Evolutionary conservation across 73 alveolate genomes (phyloP).

Genomic region (Paramecium tetraurelia): DNA sequence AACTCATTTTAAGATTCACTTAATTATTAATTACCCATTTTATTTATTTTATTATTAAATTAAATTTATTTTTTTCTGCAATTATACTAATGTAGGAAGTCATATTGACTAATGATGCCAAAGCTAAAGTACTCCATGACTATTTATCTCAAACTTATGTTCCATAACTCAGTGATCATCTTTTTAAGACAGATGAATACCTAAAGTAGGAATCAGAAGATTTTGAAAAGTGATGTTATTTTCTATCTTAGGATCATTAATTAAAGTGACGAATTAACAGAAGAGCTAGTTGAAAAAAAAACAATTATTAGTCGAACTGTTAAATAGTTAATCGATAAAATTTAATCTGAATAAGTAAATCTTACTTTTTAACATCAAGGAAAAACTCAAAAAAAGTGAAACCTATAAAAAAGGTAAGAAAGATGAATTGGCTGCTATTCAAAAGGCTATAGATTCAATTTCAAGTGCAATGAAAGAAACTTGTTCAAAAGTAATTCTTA

Average conservation of each 20-base stretch:
- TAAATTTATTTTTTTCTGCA: background rate
- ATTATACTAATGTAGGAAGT: background rate
- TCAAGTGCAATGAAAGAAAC: constrained; percentile 49
- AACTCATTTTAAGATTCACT: background rate
- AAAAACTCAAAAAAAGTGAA: background rate
- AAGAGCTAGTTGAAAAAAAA: background rate
- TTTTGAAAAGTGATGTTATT: background rate
- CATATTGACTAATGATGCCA: background rate
- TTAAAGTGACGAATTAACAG: background rate
- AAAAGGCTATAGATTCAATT: constrained; percentile 45
- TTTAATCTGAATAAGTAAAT: background rate
- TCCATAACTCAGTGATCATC: constrained; percentile 1
- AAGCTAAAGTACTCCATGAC: constrained; percentile 32
- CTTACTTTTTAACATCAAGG: background rate
- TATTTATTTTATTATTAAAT: background rate
- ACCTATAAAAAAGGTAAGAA: constrained; percentile 39
- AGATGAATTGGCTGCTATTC: constrained; percentile 37
- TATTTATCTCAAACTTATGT: background rate
- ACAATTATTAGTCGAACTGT: background rate
- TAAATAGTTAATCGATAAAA: background rate
- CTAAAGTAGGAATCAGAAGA: background rate
- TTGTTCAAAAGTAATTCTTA: background rate
- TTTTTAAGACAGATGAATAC: background rate
- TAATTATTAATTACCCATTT: background rate
- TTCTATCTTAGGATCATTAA: background rate